Base-by-base conservation (phyloP, 805 yeast genomes). In the Priceomyces castillae region DNA sequence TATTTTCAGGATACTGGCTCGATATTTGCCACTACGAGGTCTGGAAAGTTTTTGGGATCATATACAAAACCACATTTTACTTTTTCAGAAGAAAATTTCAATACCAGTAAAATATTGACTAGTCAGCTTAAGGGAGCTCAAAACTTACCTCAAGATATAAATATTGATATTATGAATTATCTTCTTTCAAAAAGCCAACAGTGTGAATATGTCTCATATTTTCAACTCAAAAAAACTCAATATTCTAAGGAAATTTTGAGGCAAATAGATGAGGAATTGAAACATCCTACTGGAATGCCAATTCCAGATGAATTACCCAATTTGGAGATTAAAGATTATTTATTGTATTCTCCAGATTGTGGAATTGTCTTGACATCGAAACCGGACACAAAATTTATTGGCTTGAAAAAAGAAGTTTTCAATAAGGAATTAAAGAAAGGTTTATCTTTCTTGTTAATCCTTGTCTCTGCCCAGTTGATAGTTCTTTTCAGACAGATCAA, bases 261-360 rank as follows among this genome's bases (percentile, higher is more conserved):
- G 34, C 66, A 67, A 38, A 80, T 90, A 23, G 97, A 90, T 51
- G 74, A 79, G 30, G 98, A 90, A 59, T 64, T 90, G 16, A 58
- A 51, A 9, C 69, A 75, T 48, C 97, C 97, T 1, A 57, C 77
- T n/a, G 97, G 97, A 0, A 69, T 86, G 47, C 97, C 97, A 1
- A 74, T 82, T 12, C 73, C 76, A 14, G 30, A 44, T 2, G 46
- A 56, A 1, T 57, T 83, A 4, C 97, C 97, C 0, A 54, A 61
- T 0, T 50, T 90, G 14, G 65, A 65, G 25, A 54, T 90, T 7
- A 59, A 74, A 2, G 63, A 74, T 9, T 89, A 84, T 5, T 48
- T 88, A 11, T 46, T 88, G 15, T 90, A 86, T 56, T 88, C 96
- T 0, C 97, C 97, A 0, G 96, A 90, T 58, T 90, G 98, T 69